A percentile compares a stretch with the other conserved stretches of the same genome.
These are phyloP conservation scores for Trametes sp. DNA, from an alignment of 1,284 basidiomycete genomes.

Conservation along the genomic window DNA sequence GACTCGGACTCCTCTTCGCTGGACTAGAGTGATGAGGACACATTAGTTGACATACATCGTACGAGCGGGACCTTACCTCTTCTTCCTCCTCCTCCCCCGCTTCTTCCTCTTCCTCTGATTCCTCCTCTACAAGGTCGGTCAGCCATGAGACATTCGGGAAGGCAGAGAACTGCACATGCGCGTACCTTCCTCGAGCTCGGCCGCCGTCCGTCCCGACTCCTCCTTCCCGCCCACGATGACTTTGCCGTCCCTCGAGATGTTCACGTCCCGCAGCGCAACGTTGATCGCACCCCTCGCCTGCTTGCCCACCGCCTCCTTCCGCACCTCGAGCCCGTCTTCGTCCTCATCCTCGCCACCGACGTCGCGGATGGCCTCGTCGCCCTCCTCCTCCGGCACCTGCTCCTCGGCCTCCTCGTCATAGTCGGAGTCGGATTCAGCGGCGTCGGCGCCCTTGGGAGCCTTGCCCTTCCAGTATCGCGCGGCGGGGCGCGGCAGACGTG, in stretches of 20 bases:
- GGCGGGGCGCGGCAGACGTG: constrained; percentile 73
- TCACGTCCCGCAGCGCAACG: constrained; percentile 76
- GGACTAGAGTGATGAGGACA: constrained; percentile 54
- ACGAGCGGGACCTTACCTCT: constrained; percentile 45
- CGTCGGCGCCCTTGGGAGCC: constrained; percentile 79
- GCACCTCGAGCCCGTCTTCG: constrained; percentile 53
- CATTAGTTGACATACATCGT: constrained; percentile 26
- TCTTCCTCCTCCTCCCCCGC: constrained; percentile 55
- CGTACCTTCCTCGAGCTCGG: constrained; percentile 55
- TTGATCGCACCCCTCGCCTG: constrained; percentile 63
- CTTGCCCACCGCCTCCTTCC: constrained; percentile 42
- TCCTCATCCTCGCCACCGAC: constrained; percentile 50
- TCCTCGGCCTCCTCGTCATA: constrained; percentile 64
- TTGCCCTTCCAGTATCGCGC: constrained; percentile 88
- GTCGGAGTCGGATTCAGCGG: constrained; percentile 62
- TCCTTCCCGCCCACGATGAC: constrained; percentile 78
- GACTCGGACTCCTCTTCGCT: constrained; percentile 82
- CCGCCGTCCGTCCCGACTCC: constrained; percentile 72
- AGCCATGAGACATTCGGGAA: background rate
- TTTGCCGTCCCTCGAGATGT: constrained; percentile 78
- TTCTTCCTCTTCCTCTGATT: constrained; percentile 51
- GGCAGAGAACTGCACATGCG: constrained; percentile 10
- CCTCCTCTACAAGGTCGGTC: constrained; percentile 9
- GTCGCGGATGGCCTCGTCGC: constrained; percentile 64
- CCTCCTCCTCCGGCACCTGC: constrained; percentile 54